These are phyloP conservation scores for Lipomyces starkeyi DNA, from an alignment of 805 yeast species.

Conservation along the genomic window DNA sequence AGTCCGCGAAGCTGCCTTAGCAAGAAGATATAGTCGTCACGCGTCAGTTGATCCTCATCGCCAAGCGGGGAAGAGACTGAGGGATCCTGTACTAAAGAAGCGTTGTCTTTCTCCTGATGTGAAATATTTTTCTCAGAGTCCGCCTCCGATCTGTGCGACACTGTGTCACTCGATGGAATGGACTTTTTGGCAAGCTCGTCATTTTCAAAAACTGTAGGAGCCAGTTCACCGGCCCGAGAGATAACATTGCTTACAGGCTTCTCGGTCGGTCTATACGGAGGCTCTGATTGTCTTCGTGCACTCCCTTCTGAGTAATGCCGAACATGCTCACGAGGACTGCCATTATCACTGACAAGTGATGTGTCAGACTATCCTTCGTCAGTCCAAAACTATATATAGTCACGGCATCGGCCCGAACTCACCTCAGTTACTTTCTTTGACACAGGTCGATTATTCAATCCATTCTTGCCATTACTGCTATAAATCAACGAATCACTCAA, in stretches of 20 bases:
- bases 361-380: background rate
- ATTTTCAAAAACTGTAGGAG: background rate
- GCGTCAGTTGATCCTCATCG: constrained; percentile 8
- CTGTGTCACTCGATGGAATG: background rate
- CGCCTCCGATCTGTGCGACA: background rate
- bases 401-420: background rate
- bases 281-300: background rate
- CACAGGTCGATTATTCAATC: background rate
- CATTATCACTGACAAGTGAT: background rate
- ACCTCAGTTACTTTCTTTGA: background rate
- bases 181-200: background rate
- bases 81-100: background rate
- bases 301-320: background rate
- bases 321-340: background rate
- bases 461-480: background rate
- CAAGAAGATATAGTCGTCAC: constrained; percentile 21
- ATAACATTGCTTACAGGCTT: background rate
- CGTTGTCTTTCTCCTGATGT: background rate
- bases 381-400: background rate
- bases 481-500: constrained; percentile 7
- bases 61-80: background rate
- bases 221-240: background rate
- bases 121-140: background rate
- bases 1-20: constrained; percentile 26
- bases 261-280: background rate